Percentiles rank a stretch among this genome's conserved stretches.
Conservation (phyloP, 2,329 filamentous ascomycete genomes). For the Beauveria brongniartii region DNA sequence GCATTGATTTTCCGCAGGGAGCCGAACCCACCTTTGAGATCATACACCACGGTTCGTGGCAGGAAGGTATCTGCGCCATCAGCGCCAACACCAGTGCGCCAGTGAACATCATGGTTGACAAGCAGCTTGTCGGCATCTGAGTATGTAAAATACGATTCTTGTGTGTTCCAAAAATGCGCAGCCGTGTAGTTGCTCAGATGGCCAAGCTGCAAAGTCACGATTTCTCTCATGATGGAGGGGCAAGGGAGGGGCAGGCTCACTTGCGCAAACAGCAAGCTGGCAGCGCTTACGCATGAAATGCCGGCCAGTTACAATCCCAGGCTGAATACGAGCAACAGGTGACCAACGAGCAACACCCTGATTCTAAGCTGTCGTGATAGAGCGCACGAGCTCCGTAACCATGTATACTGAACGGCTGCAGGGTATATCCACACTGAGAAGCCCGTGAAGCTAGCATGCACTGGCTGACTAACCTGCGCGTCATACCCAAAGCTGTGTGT, state of each 20-base stretch:
- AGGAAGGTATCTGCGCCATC: slow-evolving; percentile 89
- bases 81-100: slow-evolving; percentile 70
- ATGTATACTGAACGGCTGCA: background rate
- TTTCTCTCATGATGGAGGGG: slow-evolving; percentile 68
- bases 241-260: background rate
- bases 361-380: too few species aligned
- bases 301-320: background rate
- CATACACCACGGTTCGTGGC: slow-evolving; percentile 86
- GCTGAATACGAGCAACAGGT: background rate
- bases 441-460: background rate
- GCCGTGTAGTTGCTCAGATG: slow-evolving; percentile 88
- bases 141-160: slow-evolving; percentile 99
- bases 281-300: background rate
- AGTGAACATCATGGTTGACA: slow-evolving; percentile 61
- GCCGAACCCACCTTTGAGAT: slow-evolving; percentile 89
- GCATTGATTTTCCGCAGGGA: slow-evolving; percentile 81
- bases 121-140: slow-evolving; percentile 32
- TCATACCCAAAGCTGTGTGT: background rate
- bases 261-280: background rate
- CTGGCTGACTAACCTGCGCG: slow-evolving; percentile 3
- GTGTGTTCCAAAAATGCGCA: slow-evolving; percentile 93
- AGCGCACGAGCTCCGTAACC: background rate
- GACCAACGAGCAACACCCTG: too few species aligned
- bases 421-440: slow-evolving; percentile 1
- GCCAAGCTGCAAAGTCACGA: slow-evolving; percentile 88